These are phyloP conservation scores for Mrakia blollopis DNA, from an alignment of 768 basidiomycete species.

Conservation along the genomic window DNA sequence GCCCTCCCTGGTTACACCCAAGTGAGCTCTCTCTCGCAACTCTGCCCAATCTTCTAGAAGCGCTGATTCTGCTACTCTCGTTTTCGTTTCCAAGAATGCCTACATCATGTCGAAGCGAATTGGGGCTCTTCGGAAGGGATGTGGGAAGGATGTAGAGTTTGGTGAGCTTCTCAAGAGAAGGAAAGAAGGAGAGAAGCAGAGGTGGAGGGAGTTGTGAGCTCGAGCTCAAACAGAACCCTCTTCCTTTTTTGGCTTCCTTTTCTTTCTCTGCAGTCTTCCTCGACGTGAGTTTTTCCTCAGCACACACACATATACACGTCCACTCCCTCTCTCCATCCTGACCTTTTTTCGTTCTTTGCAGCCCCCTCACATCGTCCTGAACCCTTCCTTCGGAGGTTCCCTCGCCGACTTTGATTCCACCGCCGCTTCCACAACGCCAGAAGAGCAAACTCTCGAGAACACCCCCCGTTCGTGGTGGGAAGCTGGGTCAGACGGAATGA, in stretches of 20 bases:
- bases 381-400: constrained; percentile 26
- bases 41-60: background rate
- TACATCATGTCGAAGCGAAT: constrained; percentile 30
- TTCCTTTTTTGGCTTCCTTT: background rate
- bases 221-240: background rate
- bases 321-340: background rate
- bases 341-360: background rate
- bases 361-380: constrained; percentile 34
- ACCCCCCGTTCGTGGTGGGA: constrained; percentile 71
- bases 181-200: too few species aligned
- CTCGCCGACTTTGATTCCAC: constrained; percentile 32
- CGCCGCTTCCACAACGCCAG: constrained; percentile 1
- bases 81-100: constrained; percentile 19
- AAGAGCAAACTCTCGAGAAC: constrained; percentile 49
- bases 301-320: too few species aligned
- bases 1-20: constrained; percentile 28
- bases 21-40: background rate
- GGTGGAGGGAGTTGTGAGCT: too few species aligned
- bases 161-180: constrained; percentile 15
- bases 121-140: constrained; percentile 26
- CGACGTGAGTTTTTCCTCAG: constrained; percentile 11
- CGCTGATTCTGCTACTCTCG: background rate
- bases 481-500: constrained; percentile 53
- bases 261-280: constrained; percentile 22
- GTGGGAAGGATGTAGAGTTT: constrained; percentile 32